These are phyloP conservation scores for Lobosporangium transversale DNA, from an alignment of 192 early-diverging fungal species.

Conservation along the genomic window DNA sequence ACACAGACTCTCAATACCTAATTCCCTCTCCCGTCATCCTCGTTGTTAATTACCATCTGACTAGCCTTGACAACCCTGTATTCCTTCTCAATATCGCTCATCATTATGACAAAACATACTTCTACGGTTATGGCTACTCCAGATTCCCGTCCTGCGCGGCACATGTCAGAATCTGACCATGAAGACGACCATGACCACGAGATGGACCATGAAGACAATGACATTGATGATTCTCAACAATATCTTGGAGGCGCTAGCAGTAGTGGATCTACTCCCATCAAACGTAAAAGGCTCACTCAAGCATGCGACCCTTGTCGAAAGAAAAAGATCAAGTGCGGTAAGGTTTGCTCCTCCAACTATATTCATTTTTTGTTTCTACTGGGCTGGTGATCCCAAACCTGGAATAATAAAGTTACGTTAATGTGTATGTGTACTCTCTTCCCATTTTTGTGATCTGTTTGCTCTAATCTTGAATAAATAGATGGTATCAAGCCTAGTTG, in stretches of 20 bases:
- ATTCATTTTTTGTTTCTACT: too few relatives aligned
- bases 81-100: background rate
- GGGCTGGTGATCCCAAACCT: too few relatives aligned
- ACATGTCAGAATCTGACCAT: background rate
- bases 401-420: too few relatives aligned
- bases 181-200: background rate
- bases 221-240: slow-evolving; percentile 15
- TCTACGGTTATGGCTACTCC: background rate
- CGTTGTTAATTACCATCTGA: background rate
- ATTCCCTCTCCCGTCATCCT: background rate
- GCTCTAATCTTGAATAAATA: too few relatives aligned
- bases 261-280: slow-evolving; percentile 29
- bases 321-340: slow-evolving; percentile 73
- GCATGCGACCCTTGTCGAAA: slow-evolving; percentile 80
- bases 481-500: slow-evolving; percentile 81
- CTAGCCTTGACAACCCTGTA: background rate
- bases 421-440: too few relatives aligned
- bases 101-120: background rate
- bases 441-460: too few relatives aligned
- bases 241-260: background rate
- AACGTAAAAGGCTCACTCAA: slow-evolving; percentile 74
- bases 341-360: background rate
- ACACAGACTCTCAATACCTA: too few relatives aligned
- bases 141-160: background rate
- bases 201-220: slow-evolving; percentile 5